Conservation (phyloP, 2,329 filamentous ascomycete species). For the Alternaria sp. region DNA sequence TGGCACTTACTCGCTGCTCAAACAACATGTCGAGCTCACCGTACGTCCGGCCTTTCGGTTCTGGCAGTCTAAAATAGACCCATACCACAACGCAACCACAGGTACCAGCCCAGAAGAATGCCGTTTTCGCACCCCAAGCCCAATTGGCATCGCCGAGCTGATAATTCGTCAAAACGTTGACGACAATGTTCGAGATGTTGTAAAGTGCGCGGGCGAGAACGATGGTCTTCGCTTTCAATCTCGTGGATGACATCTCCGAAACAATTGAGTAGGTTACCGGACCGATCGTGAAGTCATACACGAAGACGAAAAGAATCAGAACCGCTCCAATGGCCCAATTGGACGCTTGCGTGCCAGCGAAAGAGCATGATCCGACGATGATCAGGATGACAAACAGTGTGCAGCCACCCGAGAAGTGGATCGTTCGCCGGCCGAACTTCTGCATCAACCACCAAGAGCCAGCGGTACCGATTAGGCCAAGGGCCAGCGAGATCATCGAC, state of each 20-base stretch:
- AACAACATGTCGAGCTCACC: constrained; percentile 86
- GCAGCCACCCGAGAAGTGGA: constrained; percentile 76
- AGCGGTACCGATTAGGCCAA: constrained; percentile 79
- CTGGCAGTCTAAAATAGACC: constrained; percentile 80
- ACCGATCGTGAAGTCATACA: constrained; percentile 86
- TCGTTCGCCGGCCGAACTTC: constrained; percentile 76
- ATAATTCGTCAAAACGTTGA: constrained; percentile 73
- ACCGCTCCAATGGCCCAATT: constrained; percentile 46
- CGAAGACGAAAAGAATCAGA: constrained; percentile 61
- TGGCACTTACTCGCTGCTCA: constrained; percentile 57
- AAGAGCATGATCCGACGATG: constrained; percentile 80
- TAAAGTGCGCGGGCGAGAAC: constrained; percentile 79
- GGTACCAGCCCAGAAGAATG: constrained; percentile 85
- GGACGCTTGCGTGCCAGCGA: constrained; percentile 61
- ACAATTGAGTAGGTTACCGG: constrained; percentile 91
- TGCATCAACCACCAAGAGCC: constrained; percentile 83
- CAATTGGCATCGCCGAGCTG: constrained; percentile 64
- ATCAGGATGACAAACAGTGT: constrained; percentile 70
- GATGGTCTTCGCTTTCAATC: constrained; percentile 88
- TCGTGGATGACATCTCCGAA: constrained; percentile 79
- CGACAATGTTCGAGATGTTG: constrained; percentile 82
- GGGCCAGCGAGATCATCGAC: constrained; percentile 64
- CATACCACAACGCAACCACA: constrained; percentile 81
- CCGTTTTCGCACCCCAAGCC: constrained; percentile 85
- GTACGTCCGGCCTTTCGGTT: constrained; percentile 80